Conservation (phyloP, 208 protist genomes). For the Crithidia brevicula region DNA sequence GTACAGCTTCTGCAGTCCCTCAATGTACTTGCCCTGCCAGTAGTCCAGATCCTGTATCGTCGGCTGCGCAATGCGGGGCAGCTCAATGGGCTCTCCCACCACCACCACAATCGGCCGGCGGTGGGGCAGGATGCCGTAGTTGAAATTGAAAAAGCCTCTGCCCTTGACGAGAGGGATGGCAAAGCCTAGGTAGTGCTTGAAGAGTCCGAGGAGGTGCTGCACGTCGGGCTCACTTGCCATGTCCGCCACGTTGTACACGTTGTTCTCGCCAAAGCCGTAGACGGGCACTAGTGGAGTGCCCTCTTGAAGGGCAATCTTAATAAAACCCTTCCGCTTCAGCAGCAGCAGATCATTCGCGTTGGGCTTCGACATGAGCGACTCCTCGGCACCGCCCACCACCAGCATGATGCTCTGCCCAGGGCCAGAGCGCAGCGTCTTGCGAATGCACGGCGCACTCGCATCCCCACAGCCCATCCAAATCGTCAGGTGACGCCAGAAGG, state of each 20-base stretch:
- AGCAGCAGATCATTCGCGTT: conserved; percentile 79
- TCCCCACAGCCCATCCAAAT: conserved; percentile 73
- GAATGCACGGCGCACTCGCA: conserved; percentile 75
- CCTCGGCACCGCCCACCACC: conserved; percentile 83
- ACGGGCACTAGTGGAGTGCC: conserved; percentile 80
- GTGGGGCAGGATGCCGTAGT: conserved; percentile 71
- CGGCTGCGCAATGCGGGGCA: conserved; percentile 70
- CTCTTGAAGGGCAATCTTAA: conserved; percentile 85
- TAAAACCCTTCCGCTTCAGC: conserved; percentile 81
- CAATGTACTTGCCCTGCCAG: conserved; percentile 84
- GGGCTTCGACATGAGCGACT: conserved; percentile 72
- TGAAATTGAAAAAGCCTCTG: conserved; percentile 83
- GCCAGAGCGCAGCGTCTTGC: conserved; percentile 64
- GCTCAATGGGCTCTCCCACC: conserved; percentile 71
- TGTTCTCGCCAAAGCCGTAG: conserved; percentile 90
- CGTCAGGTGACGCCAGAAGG: conserved; percentile 85
- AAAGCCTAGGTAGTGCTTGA: conserved; percentile 64
- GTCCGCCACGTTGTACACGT: conserved; percentile 67
- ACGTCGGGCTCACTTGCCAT: conserved; percentile 39
- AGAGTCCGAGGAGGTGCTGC: conserved; percentile 25
- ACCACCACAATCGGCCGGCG: conserved; percentile 83
- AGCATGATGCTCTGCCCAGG: conserved; percentile 84
- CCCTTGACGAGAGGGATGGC: conserved; percentile 70
- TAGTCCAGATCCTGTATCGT: conserved; percentile 64
- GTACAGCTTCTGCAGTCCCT: conserved; percentile 73